Conservation (phyloP, 257 asterid species). For the Ajuga chamaepitys region DNA sequence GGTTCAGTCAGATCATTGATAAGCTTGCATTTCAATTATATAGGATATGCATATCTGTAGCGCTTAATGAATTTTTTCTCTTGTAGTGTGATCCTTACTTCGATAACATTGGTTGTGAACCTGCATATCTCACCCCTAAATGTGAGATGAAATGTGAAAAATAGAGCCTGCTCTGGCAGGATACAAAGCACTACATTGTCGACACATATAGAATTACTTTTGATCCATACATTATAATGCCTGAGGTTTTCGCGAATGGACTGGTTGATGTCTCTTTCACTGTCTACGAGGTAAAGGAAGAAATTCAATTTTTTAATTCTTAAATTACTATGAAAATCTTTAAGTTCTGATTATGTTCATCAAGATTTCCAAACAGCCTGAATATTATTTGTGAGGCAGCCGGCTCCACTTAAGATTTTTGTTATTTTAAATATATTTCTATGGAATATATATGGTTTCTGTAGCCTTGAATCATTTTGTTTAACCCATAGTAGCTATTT, state of each 20-base stretch:
- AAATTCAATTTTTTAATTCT: neutral
- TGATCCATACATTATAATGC: conserved; percentile 80
- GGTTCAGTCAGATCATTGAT: neutral
- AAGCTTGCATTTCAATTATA: too few species aligned
- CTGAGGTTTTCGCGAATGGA: conserved; percentile 73
- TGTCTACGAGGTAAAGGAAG: conserved; percentile 73
- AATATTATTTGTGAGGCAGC: neutral
- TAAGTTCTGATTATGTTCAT: neutral
- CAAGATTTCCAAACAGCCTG: neutral
- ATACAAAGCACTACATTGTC: conserved; percentile 67
- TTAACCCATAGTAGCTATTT: neutral
- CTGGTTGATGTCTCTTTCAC: conserved; percentile 94
- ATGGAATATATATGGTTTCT: neutral
- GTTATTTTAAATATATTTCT: conserved; percentile 1
- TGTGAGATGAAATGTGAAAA: conserved; percentile 59
- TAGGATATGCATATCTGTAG: conserved; percentile 2
- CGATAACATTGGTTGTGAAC: conserved; percentile 78
- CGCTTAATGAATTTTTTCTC: neutral
- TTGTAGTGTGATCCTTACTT: conserved; percentile 97
- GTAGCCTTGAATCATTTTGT: neutral
- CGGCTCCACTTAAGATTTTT: too few species aligned
- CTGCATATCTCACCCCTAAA: conserved; percentile 75
- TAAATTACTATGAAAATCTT: neutral
- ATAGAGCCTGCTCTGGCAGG: conserved; percentile 59
- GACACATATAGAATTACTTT: conserved; percentile 48